phyloP scores from a whole-genome alignment of 768 basidiomycete genomes.

The Termitomyces titanicus region DNA sequence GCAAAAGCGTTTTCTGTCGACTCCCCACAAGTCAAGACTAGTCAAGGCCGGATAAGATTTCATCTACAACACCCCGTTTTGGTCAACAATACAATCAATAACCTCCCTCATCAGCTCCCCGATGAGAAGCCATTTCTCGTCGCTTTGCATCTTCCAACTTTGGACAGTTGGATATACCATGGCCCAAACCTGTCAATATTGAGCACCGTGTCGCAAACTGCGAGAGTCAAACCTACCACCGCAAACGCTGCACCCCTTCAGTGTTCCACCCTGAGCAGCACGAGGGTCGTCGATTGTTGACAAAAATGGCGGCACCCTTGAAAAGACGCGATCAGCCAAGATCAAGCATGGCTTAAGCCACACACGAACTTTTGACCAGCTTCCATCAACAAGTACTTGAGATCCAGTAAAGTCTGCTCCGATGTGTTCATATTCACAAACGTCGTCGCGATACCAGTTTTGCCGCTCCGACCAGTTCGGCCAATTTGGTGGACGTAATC shows the following conservation, averaged over 20 bases:
- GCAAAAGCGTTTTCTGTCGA: too few relatives aligned
- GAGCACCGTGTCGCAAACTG: neutral
- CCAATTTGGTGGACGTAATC: constrained; percentile 99
- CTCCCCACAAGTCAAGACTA: too few relatives aligned
- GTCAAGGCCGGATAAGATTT: too few relatives aligned
- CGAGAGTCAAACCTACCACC: constrained; percentile 56
- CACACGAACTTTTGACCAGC: constrained; percentile 89
- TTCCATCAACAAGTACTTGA: constrained; percentile 96
- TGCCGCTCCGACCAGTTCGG: constrained; percentile 94
- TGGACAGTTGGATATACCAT: constrained; percentile 91
- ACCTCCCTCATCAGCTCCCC: constrained; percentile 62
- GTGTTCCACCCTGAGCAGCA: constrained; percentile 66
- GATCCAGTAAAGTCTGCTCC: constrained; percentile 93
- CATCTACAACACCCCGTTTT: too few relatives aligned
- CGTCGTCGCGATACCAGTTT: constrained; percentile 98
- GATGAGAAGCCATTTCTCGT: constrained; percentile 85
- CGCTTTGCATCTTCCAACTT: constrained; percentile 94
- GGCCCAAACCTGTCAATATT: constrained; percentile 70
- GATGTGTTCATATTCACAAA: constrained; percentile 98
- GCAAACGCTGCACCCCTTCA: constrained; percentile 93
- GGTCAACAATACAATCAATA: constrained; percentile 13
- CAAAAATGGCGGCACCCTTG: constrained; percentile 91
- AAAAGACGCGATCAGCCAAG: constrained; percentile 13
- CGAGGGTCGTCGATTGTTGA: constrained; percentile 88
- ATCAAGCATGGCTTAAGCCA: neutral